phyloP scores from a whole-genome alignment of 305 asterid species.

The Fraxinus angustifolia region DNA sequence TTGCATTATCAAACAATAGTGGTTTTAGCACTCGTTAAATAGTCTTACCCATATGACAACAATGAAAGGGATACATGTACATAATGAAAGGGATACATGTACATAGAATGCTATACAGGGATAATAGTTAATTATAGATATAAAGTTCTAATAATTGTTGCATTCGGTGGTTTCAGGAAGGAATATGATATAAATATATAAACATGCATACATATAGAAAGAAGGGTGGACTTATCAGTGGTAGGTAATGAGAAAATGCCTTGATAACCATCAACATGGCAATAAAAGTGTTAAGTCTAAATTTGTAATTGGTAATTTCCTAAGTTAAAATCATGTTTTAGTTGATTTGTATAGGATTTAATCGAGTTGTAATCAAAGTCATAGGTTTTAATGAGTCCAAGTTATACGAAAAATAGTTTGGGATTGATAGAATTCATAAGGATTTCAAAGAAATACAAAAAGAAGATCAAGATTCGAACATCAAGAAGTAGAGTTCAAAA shows the following conservation, averaged over 20 bases:
- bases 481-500: no score
- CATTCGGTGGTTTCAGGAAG: slow-evolving; percentile 16
- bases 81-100: slow-evolving; percentile 34
- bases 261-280: slow-evolving; percentile 15
- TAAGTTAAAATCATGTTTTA: no score
- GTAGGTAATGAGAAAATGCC: slow-evolving; percentile 47
- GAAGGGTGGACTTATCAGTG: slow-evolving; percentile 44
- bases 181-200: slow-evolving; percentile 24
- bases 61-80: slow-evolving; percentile 35
- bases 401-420: no score
- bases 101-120: slow-evolving; percentile 19
- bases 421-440: no score
- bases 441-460: no score
- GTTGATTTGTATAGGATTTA: no score
- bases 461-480: no score
- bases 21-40: slow-evolving; percentile 22
- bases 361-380: no score
- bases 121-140: background rate
- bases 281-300: slow-evolving; percentile 19
- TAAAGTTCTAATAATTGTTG: background rate
- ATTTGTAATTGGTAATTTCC: no score
- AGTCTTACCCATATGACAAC: slow-evolving; percentile 34
- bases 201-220: background rate
- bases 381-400: no score
- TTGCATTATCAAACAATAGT: slow-evolving; percentile 38